These are phyloP conservation scores for Auriculariales sp. DNA, from an alignment of 768 basidiomycete genomes.

Conservation along the genomic window DNA sequence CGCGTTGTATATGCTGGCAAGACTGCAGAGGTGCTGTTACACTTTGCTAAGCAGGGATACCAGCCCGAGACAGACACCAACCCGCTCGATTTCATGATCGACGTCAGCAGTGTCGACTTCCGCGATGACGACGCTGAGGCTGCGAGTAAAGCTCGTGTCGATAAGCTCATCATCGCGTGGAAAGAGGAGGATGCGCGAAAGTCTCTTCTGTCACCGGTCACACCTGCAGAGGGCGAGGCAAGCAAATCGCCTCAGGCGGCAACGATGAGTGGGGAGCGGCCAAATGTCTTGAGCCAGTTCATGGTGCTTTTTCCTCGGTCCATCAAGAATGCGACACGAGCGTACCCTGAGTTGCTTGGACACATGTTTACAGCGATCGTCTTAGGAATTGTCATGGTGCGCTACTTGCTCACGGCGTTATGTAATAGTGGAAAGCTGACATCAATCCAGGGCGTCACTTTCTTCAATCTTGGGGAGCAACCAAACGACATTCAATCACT, in stretches of 20 bases:
- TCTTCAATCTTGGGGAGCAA: conserved; percentile 20
- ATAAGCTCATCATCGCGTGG: conserved; percentile 21
- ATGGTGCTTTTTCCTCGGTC: conserved; percentile 10
- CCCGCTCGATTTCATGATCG: conserved; percentile 29
- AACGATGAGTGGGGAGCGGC: conserved; percentile 3
- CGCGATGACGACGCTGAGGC: conserved; percentile 22
- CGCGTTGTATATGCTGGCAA: conserved; percentile 26
- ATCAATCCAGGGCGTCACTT: conserved; percentile 21
- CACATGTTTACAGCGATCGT: conserved; percentile 12
- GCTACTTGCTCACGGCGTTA: conserved; percentile 14
- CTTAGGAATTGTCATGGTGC: conserved; percentile 8
- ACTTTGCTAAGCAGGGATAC: conserved; percentile 22
- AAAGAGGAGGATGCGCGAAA: too few relatives aligned
- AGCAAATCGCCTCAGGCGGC: background rate
- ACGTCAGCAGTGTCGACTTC: conserved; percentile 26
- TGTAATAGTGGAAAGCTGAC: background rate
- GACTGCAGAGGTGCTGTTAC: conserved; percentile 16
- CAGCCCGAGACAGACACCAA: conserved; percentile 21
- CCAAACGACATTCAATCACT: conserved; percentile 14
- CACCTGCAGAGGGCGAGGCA: background rate
- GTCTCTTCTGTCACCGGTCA: too few relatives aligned
- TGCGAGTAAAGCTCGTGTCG: conserved; percentile 19
- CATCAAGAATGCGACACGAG: conserved; percentile 12
- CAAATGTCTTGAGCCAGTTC: conserved; percentile 10
- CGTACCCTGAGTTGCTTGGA: conserved; percentile 12